Evolutionary conservation across 495 filamentous ascomycete species (phyloP).

Genomic region (Bombardia bombarda): DNA sequence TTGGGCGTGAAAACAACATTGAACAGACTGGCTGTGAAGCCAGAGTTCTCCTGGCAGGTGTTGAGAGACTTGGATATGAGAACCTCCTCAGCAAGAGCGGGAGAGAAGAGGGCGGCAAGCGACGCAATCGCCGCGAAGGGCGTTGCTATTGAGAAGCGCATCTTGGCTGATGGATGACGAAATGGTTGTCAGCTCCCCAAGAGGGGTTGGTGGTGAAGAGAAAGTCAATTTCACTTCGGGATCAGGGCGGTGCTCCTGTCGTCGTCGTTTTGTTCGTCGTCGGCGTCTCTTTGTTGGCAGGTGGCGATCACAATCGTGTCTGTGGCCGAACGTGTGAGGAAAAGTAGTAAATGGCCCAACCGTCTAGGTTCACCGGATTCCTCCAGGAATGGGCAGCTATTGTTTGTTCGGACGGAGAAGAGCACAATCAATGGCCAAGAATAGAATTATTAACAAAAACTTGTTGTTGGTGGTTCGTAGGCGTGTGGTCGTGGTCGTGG

Average conservation of each 20-base stretch:
- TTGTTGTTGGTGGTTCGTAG: background rate
- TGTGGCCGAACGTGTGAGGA: too few species aligned
- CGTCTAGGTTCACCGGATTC: background rate
- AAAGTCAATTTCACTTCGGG: slow-evolving; percentile 1
- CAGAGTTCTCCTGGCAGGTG: slow-evolving; percentile 67
- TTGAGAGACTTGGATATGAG: slow-evolving; percentile 56
- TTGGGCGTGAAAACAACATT: slow-evolving; percentile 71
- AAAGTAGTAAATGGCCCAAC: background rate
- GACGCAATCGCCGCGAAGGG: slow-evolving; percentile 29
- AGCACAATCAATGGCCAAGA: background rate
- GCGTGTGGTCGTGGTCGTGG: background rate
- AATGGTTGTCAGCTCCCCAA: slow-evolving; percentile 1
- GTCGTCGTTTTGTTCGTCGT: background rate
- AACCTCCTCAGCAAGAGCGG: slow-evolving; percentile 24
- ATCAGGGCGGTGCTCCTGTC: background rate
- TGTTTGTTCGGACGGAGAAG: background rate
- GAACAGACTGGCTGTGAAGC: slow-evolving; percentile 76
- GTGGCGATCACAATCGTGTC: too few species aligned
- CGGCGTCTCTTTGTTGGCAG: too few species aligned
- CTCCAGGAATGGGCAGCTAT: background rate
- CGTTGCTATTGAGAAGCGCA: slow-evolving; percentile 28
- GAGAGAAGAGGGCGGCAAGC: slow-evolving; percentile 22
- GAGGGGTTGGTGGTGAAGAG: background rate
- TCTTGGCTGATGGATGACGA: slow-evolving; percentile 6
- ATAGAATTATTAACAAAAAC: too few species aligned